Evolutionary conservation across 306 rosid genomes (phyloP), one percentile per base, ranked within the genome.

Genomic region (Citrullus amarus): DNA sequence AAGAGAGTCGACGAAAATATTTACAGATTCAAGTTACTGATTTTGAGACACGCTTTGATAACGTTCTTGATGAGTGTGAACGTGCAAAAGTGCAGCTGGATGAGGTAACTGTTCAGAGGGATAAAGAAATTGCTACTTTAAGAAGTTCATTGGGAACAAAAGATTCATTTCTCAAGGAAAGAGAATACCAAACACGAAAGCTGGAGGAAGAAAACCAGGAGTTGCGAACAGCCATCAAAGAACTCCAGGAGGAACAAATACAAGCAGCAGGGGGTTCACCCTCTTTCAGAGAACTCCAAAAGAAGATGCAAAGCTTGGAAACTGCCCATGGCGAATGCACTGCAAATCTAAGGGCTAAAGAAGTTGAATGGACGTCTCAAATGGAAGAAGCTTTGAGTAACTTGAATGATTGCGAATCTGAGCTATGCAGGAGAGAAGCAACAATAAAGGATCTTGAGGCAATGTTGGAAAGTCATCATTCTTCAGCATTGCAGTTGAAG

Each of bases 191-290:
- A 61, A 76, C 69, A 41, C 81, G 79, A 80, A 90, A 84, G 85
- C 87, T 93, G 25, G 88, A 88, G 89, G 88, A 90, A 77, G 93
- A 90, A 79, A 90, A 91, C 55, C 84, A 86, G 83, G 93, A 90
- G 78, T 80, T 90, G 32, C 76, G 36, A 71, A 69, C 77, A 76
- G 83, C 80, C 65, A 83, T 86, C 56, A 91, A 84, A 84, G 97
- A 92, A 82, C 82, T 91, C 59, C 97, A 82, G 68, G 97, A 95
- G 83, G 89, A 90, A 80, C 89, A 88, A 80, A 89, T 95, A 81
- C 96, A 88, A 86, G 86, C 83, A 77, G 88, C 92, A 55, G 83
- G 92, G 59, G 88, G 87, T 80, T 83, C 88, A 15, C 84, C 87
- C 81, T 92, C 98, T 5, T 83, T 88, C 62, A 85, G 87, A 25